These are phyloP conservation scores for Hydnum rufescens DNA, from an alignment of 768 basidiomycete genomes.

Conservation along the genomic window DNA sequence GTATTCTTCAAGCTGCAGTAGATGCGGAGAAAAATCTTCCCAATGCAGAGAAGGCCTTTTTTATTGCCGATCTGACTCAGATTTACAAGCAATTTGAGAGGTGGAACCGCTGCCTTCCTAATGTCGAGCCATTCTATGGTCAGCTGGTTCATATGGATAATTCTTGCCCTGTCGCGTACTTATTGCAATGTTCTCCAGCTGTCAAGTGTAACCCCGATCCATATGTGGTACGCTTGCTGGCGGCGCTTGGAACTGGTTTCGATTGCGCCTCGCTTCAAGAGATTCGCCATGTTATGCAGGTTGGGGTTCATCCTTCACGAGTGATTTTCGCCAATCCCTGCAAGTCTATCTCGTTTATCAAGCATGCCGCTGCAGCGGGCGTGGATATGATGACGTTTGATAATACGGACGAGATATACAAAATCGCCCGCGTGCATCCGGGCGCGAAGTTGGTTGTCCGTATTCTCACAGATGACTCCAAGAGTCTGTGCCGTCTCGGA, in stretches of 20 bases:
- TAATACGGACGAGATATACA: slow-evolving; percentile 89
- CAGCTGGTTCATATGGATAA: slow-evolving; percentile 12
- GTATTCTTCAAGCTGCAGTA: slow-evolving; percentile 22
- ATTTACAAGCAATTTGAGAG: slow-evolving; percentile 71
- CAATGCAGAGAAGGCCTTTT: slow-evolving; percentile 87
- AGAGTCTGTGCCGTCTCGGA: slow-evolving; percentile 80
- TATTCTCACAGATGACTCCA: slow-evolving; percentile 96
- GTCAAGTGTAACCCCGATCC: slow-evolving; percentile 98
- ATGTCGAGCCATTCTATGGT: slow-evolving; percentile 93
- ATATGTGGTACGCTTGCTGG: slow-evolving; percentile 76
- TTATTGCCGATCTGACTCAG: slow-evolving; percentile 80
- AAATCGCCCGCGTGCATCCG: slow-evolving; percentile 67
- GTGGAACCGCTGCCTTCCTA: slow-evolving; percentile 59
- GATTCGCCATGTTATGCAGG: slow-evolving; percentile 55
- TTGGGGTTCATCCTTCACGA: slow-evolving; percentile 55
- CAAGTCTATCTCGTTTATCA: slow-evolving; percentile 88
- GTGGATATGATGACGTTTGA: slow-evolving; percentile 97
- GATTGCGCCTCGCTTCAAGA: slow-evolving; percentile 95
- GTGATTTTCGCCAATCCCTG: slow-evolving; percentile 99
- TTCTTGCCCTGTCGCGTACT: slow-evolving; percentile 10
- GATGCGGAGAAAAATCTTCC: slow-evolving; percentile 19
- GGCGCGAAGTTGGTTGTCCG: slow-evolving; percentile 74
- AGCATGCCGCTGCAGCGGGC: slow-evolving; percentile 54
- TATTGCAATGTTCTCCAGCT: slow-evolving; percentile 32
- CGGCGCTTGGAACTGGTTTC: slow-evolving; percentile 79